These are phyloP conservation scores for Chytridiales sp. DNA, from an alignment of 371 early-diverging fungal genomes.

Conservation along the genomic window DNA sequence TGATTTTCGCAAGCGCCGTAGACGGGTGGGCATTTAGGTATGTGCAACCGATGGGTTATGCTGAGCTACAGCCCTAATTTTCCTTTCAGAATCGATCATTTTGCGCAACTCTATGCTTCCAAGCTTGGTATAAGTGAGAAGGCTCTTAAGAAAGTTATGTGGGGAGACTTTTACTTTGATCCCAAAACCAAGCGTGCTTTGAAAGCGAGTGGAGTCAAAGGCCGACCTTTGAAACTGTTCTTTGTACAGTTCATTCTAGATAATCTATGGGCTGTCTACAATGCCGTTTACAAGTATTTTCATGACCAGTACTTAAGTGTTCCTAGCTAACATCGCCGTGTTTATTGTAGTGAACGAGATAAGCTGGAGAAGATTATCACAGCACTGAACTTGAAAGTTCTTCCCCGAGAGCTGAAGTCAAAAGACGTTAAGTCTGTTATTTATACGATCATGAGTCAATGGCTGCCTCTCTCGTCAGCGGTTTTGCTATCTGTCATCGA, in stretches of 20 bases:
- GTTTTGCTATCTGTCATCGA: constrained; percentile 76
- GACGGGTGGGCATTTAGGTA: constrained; percentile 98
- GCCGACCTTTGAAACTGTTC: constrained; percentile 82
- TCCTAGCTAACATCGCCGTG: background rate
- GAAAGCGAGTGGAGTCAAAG: constrained; percentile 74
- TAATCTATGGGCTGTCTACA: constrained; percentile 95
- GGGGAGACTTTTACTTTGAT: constrained; percentile 97
- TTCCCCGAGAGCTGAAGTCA: constrained; percentile 82
- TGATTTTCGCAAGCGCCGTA: constrained; percentile 90
- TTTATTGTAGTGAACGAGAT: constrained; percentile 63
- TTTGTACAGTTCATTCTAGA: constrained; percentile 95
- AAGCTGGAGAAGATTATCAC: constrained; percentile 90
- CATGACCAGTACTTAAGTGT: background rate
- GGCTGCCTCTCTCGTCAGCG: constrained; percentile 51
- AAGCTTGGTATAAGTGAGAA: constrained; percentile 85
- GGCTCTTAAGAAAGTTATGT: constrained; percentile 72
- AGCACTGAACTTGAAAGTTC: constrained; percentile 79
- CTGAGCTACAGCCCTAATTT: background rate
- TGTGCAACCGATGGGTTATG: background rate
- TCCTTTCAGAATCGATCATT: constrained; percentile 71
- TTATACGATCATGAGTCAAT: constrained; percentile 69
- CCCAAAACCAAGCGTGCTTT: constrained; percentile 89
- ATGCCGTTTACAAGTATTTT: constrained; percentile 67
- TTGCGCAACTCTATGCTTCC: constrained; percentile 85
- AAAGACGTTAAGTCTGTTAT: constrained; percentile 79